A percentile compares a stretch with the other conserved stretches of the same genome.
Conservation (phyloP, 2,329 filamentous ascomycete genomes). For the Coleophoma eucalyptorum region DNA sequence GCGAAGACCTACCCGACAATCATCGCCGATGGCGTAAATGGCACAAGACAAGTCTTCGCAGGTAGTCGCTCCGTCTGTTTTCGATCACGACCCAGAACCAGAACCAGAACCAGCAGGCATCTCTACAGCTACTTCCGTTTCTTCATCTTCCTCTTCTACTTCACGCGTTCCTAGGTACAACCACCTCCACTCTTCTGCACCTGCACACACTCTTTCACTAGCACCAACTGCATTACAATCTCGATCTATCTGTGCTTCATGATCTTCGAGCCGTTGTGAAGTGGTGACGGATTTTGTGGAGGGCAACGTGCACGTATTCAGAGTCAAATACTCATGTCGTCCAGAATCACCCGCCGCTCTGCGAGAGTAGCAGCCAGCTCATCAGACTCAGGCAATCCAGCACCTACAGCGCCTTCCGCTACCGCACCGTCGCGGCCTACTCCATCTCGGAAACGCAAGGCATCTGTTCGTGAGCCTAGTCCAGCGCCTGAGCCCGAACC, state of each 20-base stretch:
- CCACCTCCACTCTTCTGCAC: constrained; percentile 1
- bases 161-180: constrained; percentile 2
- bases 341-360: constrained; percentile 93
- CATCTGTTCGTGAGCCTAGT: constrained; percentile 47
- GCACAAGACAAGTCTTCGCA: constrained; percentile 3
- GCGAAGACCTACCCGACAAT: not conserved
- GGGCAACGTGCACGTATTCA: constrained; percentile 5
- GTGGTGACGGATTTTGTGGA: constrained; percentile 4
- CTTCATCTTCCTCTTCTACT: constrained; percentile 1
- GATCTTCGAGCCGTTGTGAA: constrained; percentile 5
- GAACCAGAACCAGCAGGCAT: not conserved
- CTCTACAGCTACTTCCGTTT: constrained; percentile 2
- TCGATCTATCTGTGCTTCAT: constrained; percentile 6
- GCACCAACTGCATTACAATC: not conserved
- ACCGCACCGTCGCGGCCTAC: constrained; percentile 36
- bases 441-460: constrained; percentile 74
- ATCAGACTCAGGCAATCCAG: constrained; percentile 28
- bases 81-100: not conserved
- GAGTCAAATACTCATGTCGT: constrained; percentile 73
- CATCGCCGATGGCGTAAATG: constrained; percentile 2
- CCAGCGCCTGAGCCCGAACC: constrained; percentile 33
- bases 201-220: not conserved
- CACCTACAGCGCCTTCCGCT: constrained; percentile 30
- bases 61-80: constrained; percentile 1
- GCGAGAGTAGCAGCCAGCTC: constrained; percentile 77